Percentiles rank a stretch among this genome's conserved stretches.
phyloP scores from a whole-genome alignment of 1,284 basidiomycete genomes.

The Porodaedalea pini region DNA sequence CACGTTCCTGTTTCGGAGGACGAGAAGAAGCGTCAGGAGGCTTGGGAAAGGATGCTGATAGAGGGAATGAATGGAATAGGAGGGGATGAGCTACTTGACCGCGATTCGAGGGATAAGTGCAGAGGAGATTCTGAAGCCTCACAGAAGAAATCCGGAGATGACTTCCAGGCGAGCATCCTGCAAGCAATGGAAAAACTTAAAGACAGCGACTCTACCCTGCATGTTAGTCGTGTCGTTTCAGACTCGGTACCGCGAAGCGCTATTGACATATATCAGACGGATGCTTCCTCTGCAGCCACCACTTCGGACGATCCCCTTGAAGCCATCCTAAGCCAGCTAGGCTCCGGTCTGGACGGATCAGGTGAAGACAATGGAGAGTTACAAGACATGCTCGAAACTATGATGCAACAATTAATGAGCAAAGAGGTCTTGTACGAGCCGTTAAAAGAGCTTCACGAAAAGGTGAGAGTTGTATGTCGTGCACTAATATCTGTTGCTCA shows the following conservation, averaged over 20 bases:
- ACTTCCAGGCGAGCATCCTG: slow-evolving; percentile 76
- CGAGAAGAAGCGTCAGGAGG: slow-evolving; percentile 41
- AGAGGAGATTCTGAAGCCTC: slow-evolving; percentile 19
- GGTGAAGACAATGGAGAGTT: slow-evolving; percentile 60
- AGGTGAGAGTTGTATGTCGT: slow-evolving; percentile 52
- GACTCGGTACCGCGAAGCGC: slow-evolving; percentile 17
- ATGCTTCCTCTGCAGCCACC: slow-evolving; percentile 32
- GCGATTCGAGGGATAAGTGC: slow-evolving; percentile 19
- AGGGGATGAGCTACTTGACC: slow-evolving; percentile 29
- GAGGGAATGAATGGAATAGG: slow-evolving; percentile 59
- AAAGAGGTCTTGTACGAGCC: slow-evolving; percentile 94
- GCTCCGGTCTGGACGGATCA: slow-evolving; percentile 31
- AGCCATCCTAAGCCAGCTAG: slow-evolving; percentile 46
- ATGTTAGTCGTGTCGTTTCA: slow-evolving; percentile 30
- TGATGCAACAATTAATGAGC: slow-evolving; percentile 94
- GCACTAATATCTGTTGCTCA: too few species aligned
- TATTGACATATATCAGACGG: slow-evolving; percentile 22
- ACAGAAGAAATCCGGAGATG: slow-evolving; percentile 32
- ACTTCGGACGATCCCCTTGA: slow-evolving; percentile 42
- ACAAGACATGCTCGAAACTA: slow-evolving; percentile 77
- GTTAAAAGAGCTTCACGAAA: slow-evolving; percentile 81
- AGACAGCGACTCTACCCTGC: slow-evolving; percentile 61
- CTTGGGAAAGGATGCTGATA: slow-evolving; percentile 74
- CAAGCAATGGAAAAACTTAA: slow-evolving; percentile 80
- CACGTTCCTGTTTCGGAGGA: slow-evolving; percentile 28